Percentiles rank a stretch among this genome's conserved stretches.
Conservation (phyloP, 768 basidiomycete genomes). For the Pluteus cervinus region DNA sequence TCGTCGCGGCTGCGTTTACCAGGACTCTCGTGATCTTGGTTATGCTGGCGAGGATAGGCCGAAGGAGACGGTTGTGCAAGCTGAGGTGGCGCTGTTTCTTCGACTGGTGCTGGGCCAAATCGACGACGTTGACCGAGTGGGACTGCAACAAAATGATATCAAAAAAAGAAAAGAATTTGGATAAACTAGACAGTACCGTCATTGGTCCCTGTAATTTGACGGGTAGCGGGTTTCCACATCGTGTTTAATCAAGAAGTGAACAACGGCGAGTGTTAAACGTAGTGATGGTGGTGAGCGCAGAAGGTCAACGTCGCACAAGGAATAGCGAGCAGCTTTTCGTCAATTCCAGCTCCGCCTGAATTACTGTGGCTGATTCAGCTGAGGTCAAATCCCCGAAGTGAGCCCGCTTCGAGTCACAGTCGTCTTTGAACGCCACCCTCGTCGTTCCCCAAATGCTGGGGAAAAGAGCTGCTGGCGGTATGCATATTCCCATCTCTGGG, state of each 20-base stretch:
- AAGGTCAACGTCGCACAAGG: too few species aligned
- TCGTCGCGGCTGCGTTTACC: slow-evolving; percentile 65
- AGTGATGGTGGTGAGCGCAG: slow-evolving; percentile 27
- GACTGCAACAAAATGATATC: slow-evolving; percentile 32
- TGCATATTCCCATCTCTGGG: slow-evolving; percentile 2
- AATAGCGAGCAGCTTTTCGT: neutral
- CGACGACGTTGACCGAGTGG: slow-evolving; percentile 86
- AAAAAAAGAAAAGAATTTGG: slow-evolving; percentile 7
- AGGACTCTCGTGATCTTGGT: slow-evolving; percentile 49
- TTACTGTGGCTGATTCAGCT: slow-evolving; percentile 7
- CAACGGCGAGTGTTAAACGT: slow-evolving; percentile 14
- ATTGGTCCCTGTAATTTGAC: slow-evolving; percentile 89
- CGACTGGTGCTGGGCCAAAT: slow-evolving; percentile 83
- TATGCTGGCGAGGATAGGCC: slow-evolving; percentile 66
- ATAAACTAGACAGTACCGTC: slow-evolving; percentile 55
- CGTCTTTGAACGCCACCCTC: slow-evolving; percentile 1
- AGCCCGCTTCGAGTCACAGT: neutral
- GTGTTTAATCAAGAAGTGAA: slow-evolving; percentile 31
- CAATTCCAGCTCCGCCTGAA: slow-evolving; percentile 23
- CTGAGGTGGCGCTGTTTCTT: slow-evolving; percentile 78
- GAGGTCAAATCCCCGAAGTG: neutral
- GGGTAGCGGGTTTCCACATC: slow-evolving; percentile 89
- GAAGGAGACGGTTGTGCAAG: slow-evolving; percentile 85
- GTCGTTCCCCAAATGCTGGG: slow-evolving; percentile 21
- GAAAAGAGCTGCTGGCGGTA: slow-evolving; percentile 37